Evolutionary conservation across 2,329 filamentous ascomycete genomes (phyloP), one percentile per base, ranked within the genome.

Genomic region (Tolypocladium tundrense): DNA sequence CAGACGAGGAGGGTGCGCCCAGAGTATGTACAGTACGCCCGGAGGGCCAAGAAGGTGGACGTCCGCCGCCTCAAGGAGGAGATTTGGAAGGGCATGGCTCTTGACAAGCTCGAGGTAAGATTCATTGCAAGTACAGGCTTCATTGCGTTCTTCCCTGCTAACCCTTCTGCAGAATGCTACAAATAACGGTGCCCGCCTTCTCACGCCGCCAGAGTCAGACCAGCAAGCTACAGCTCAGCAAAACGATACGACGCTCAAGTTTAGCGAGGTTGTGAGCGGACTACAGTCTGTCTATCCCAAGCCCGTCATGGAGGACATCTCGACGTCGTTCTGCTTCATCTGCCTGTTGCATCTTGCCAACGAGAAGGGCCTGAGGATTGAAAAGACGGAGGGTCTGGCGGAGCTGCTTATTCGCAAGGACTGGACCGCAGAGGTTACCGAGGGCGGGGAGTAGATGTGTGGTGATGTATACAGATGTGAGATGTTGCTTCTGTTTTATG

Each of bases 251-350:
- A 75, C 73, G 4, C 80, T 97, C 63, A 91, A 88, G 66, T 99
- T 99, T 73, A 97, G 92, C 0, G 79, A 88, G 24, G 86, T 99
- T 60, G 95, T 99, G 85, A 95, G 96, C 69, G 87, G 87, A 61
- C 77, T 99, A 53, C 89, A 95, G 69, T 75, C 80, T 5, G 91
- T 96, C 9, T 99, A 99, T 68, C 87, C 91, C 13, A 88, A 90
- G 71, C 81, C 89, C 64, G 84, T 86, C 60, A 90, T 99, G 85
- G 86, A 88, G 60, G 94, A 99, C 72, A 97, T 99, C 67, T 96
- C 91, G 41, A 99, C 94, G 0, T 95, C 83, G 62, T 88, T 77
- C 73, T 96, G 94, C 71, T 99, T 97, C 75, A 99, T 99, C 68
- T 95, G 90, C 66, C 75, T 96, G 59, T 76, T 97, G 63, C 92